A percentile compares a stretch with the other conserved stretches of the same genome.
Conservation (phyloP, 2,329 filamentous ascomycete species). For the Pseudogymnoascus sp. region DNA sequence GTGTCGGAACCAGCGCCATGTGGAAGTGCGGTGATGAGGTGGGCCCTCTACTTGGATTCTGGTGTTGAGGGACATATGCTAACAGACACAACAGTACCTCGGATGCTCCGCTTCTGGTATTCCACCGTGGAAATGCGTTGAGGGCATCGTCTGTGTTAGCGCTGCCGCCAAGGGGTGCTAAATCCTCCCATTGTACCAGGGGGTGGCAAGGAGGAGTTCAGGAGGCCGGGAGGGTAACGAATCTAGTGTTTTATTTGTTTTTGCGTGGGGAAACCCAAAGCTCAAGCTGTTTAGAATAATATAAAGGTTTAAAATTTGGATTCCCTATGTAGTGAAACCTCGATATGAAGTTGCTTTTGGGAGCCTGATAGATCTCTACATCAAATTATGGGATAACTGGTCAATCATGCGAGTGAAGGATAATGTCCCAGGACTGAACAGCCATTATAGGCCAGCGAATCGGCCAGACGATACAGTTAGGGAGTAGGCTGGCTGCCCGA, state of each 20-base stretch:
- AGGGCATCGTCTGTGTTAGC: background rate
- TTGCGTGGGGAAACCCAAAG: background rate
- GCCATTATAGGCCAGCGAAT: background rate
- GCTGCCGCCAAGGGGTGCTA: background rate
- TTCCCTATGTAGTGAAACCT: background rate
- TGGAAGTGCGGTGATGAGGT: background rate
- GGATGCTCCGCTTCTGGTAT: background rate
- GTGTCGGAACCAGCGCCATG: background rate
- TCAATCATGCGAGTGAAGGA: background rate
- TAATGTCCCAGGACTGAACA: background rate
- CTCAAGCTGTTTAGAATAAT: background rate
- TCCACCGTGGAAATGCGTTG: background rate
- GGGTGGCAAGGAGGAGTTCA: background rate
- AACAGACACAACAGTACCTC: background rate
- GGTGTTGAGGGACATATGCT: background rate
- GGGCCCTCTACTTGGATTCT: background rate
- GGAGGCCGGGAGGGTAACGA: background rate
- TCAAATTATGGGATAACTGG: no score
- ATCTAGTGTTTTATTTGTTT: background rate
- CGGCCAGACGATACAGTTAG: background rate
- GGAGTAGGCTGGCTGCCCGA: background rate
- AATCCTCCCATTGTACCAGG: background rate
- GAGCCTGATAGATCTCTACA: background rate
- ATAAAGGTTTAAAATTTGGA: background rate
- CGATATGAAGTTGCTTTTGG: background rate